Evolutionary conservation across 306 rosid species (phyloP), one percentile per base, ranked within the genome.

Genomic region (Alnus rubra): DNA sequence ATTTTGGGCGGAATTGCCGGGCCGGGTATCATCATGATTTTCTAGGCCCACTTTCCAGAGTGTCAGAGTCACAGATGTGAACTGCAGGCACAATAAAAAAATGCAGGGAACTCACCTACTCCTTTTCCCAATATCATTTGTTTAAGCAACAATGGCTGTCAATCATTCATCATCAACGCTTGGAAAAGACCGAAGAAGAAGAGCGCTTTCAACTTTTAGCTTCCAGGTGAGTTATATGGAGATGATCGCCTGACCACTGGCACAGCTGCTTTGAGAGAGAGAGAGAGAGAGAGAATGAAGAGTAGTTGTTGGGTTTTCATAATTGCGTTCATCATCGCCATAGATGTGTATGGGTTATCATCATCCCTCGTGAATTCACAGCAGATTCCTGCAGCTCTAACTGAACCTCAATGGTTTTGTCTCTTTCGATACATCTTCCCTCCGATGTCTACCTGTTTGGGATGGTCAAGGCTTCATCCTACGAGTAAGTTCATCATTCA

Each of bases 381-480:
- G 19, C 83, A 37, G 96, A 93, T 3, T 86, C 97, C 0, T 93
- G 97, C 72, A 56, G 39, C 75, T 85, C 88, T 47, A 88, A 78
- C 15, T 89, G 4, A 89, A 82, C 69, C 87, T 90, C 42, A 78
- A 30, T 73, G 83, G 30, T 81, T 69, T 72, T 73, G 67, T 93
- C 9, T 70, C 84, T 51, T 93, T 93, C 11, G 90, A 88, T 77
- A 86, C 90, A 67, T 35, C 88, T 76, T 82, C 85, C 16, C 91
- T 93, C 80, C 74, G 68, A 63, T 93, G 97, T 79, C 79, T 78
- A 51, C 23, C 84, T 63, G 92, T 85, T 80, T 92, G 97, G 97
- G 87, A 69, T 81, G 67, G 88, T 54, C 89, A 89, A 52, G 87
- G 78, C 31, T 90, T 65, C 85, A 79, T 93, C 73, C 90, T 93